A percentile compares a stretch with the other conserved stretches of the same genome.
Evolutionary conservation across 768 basidiomycete species (phyloP).

Genomic region (Gymnopilus junonius): DNA sequence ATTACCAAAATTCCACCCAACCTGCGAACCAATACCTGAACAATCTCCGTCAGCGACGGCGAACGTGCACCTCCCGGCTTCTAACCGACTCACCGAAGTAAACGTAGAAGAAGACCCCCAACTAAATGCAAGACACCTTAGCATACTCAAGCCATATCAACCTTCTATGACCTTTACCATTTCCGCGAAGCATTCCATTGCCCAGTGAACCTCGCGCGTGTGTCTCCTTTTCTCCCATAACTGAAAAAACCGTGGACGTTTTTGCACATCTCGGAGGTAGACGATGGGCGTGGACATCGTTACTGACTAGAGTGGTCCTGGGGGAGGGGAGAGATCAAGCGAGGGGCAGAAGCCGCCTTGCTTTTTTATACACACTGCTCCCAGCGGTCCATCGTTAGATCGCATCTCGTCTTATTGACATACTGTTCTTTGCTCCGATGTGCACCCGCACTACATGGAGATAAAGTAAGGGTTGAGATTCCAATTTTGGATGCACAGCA

Average conservation of each 20-base stretch:
- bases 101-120: slow-evolving; percentile 66
- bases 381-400: background rate
- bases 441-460: slow-evolving; percentile 1
- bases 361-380: background rate
- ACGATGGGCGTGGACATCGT: slow-evolving; percentile 31
- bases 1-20: slow-evolving; percentile 52
- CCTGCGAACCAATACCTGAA: slow-evolving; percentile 58
- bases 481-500: slow-evolving; percentile 1
- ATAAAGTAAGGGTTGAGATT: background rate
- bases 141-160: background rate
- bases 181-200: slow-evolving; percentile 66
- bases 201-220: slow-evolving; percentile 48
- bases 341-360: background rate
- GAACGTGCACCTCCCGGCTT: background rate
- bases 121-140: slow-evolving; percentile 31
- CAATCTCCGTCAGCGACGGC: background rate
- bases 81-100: slow-evolving; percentile 45
- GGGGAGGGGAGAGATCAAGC: background rate
- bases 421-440: slow-evolving; percentile 8
- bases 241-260: slow-evolving; percentile 42
- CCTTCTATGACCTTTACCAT: slow-evolving; percentile 38
- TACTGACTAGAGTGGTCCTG: background rate
- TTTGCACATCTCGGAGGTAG: slow-evolving; percentile 46
- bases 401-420: background rate
- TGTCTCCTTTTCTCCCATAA: slow-evolving; percentile 57